Base-by-base conservation (phyloP, 371 early-diverging fungal species). In the Nematocida sp. region DNA sequence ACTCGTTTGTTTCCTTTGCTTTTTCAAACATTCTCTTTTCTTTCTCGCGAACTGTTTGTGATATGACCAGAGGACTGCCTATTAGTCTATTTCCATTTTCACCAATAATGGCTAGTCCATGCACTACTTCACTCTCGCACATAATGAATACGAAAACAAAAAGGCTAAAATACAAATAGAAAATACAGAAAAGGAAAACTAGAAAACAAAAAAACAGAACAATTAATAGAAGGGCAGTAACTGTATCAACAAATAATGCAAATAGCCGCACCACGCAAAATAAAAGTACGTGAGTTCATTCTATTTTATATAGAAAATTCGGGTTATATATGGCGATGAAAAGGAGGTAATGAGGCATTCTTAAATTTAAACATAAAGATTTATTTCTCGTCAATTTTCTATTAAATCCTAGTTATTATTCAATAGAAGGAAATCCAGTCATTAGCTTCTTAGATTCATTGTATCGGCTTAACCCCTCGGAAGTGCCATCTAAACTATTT, bases 1-100 rank as follows among this genome's bases (percentile, higher is more conserved):
- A 33, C 11, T 54, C 80, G 1, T 78, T 70, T 9, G 55, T 60
- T 71, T 78, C 80, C 47, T 78, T 78, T 47, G 80, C 80, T 44
- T 67, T 78, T 40, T 20, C 47, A 57, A 78, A 78, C 71, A 78
- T 78, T 45, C 46, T 70, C 45, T 39, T 50, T 5, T 78, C 80
- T 40, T 13, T 18, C 4, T 70, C 70, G 44, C 46, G 15, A 15
- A 7, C 5, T 13, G 7, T 23, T 2, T 44, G 15, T 9, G 18
- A 27, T 33, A 67, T 40, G 4, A 39, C 54, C 7, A 78, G 7
- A 7, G 80, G 80, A 7, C 52, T 78, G 5, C 80, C 80, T 52
- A 78, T 45, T 39, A 78, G 11, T 61, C 80, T 57, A 20, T 47
- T 20, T 42, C 80, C 80, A 33, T 56, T 50, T 39, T 78, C 80